phyloP scores from a whole-genome alignment of 164 flowering plant genomes.

The Cinnamomum micranthum region DNA sequence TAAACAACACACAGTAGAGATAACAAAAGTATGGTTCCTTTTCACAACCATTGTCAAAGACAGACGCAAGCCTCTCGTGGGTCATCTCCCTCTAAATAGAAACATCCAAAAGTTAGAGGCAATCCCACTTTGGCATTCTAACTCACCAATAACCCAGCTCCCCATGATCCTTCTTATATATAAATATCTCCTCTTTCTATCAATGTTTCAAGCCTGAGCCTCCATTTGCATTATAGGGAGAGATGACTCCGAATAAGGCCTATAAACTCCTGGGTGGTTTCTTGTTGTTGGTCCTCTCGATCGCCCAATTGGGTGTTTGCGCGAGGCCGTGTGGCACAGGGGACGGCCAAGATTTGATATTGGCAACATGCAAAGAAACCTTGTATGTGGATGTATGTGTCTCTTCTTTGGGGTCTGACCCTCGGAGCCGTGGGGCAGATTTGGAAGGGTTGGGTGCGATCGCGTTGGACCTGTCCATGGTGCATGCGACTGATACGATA shows the following conservation, averaged over 20 bases:
- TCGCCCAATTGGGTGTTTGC: not conserved
- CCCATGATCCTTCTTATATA: not conserved
- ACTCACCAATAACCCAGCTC: not conserved
- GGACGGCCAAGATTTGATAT: constrained; percentile 5
- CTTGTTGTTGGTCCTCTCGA: not conserved
- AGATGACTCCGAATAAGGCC: constrained; percentile 6
- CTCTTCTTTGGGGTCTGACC: constrained; percentile 25
- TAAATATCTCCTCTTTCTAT: not conserved
- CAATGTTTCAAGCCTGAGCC: not conserved
- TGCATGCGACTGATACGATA: constrained; percentile 5
- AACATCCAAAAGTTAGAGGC: not conserved
- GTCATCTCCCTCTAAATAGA: not conserved
- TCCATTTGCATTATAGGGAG: not conserved
- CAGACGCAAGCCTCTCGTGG: not conserved
- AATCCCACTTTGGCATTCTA: not conserved
- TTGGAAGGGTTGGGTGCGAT: constrained; percentile 21
- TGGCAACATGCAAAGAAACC: constrained; percentile 17
- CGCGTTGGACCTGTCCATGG: constrained; percentile 16
- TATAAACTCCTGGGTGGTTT: not conserved
- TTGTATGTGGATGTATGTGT: constrained; percentile 18
- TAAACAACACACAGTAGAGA: not conserved
- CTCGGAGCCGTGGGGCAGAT: constrained; percentile 17
- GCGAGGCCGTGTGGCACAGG: not conserved
- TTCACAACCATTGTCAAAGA: not conserved
- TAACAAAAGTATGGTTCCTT: not conserved